Evolutionary conservation across 139 green algal species (phyloP), one percentile per base, ranked within the genome.

Genomic region (Haematococcus sp.): DNA sequence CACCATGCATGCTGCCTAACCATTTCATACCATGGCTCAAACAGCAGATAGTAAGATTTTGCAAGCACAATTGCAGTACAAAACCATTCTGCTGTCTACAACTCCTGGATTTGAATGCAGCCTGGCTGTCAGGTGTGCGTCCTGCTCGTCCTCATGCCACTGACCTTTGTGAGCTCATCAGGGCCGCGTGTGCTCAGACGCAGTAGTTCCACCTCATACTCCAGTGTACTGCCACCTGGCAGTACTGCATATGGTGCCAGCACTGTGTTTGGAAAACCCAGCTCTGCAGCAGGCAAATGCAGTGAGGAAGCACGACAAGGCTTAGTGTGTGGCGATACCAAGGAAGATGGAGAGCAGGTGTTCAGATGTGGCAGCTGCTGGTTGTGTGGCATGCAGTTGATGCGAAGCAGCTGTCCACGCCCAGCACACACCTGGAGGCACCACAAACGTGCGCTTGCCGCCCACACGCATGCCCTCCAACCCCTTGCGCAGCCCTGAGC

Each of bases 141-240:
- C n/a, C n/a, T n/a, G n/a, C n/a, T n/a, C n/a, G n/a, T n/a, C n/a
- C n/a, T n/a, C n/a, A n/a, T 68, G 22, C 52, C 9, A 68, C 33
- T 4, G n/a, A 81, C 75, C 75, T 73, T 60, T 7, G 79, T 84
- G 4, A 84, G 74, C 55, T 81, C 69, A 55, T 84, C 79, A 0
- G 83, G 79, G 0, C 83, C 83, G 4, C 63, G 30, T 7, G 76
- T 40, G 0, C 70, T 79, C 44, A 88, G 67, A 19, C 83, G 70
- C 68, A 86, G 56, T 58, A 88, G 76, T 76, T 86, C 68, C 33
- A 84, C 63, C 56, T 84, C 83, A 68, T 88, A 88, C 55, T 49
- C 4, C 34, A 88, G 35, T 0, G 63, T 70, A 15, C 44, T 72
- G 68, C 65, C 70, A 11, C 25, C 68, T 0, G 80, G 83, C 25